Percentiles rank a stretch among this genome's conserved stretches.
Evolutionary conservation across 164 flowering plant genomes (phyloP).

Genomic region (Kalanchoe fedtschenkoi): DNA sequence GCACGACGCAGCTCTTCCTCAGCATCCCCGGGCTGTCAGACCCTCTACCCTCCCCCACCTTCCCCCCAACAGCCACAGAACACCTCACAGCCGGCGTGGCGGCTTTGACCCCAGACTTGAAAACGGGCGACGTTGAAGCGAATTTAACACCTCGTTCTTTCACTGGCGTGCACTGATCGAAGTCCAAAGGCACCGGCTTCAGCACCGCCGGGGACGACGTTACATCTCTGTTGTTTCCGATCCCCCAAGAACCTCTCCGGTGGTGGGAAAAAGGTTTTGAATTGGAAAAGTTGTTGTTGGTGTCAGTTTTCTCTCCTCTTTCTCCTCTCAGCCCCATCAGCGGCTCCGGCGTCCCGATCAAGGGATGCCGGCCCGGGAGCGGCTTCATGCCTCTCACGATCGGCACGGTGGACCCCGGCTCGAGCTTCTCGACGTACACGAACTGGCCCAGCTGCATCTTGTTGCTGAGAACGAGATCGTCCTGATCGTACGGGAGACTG

Average conservation of each 20-base stretch:
- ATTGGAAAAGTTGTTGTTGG: slow-evolving; percentile 5
- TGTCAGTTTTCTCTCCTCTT: slow-evolving; percentile 34
- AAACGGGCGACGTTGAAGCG: slow-evolving; percentile 33
- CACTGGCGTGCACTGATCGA: slow-evolving; percentile 62
- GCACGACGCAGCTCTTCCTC: slow-evolving; percentile 53
- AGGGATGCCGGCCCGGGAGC: slow-evolving; percentile 83
- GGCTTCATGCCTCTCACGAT: slow-evolving; percentile 65
- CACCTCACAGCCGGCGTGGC: slow-evolving; percentile 24
- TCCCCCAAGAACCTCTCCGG: slow-evolving; percentile 74
- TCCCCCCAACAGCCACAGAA: slow-evolving; percentile 53
- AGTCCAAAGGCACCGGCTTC: slow-evolving; percentile 61
- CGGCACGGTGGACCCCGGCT: slow-evolving; percentile 91
- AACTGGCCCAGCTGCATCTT: slow-evolving; percentile 92
- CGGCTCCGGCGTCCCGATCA: slow-evolving; percentile 87
- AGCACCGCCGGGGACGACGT: slow-evolving; percentile 34
- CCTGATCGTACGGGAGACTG: slow-evolving; percentile 71
- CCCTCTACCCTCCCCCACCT: slow-evolving; percentile 38
- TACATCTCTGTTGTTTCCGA: slow-evolving; percentile 19
- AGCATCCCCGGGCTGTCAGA: slow-evolving; percentile 39
- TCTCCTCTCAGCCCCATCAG: slow-evolving; percentile 58
- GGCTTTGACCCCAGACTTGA: slow-evolving; percentile 38
- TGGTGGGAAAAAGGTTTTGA: slow-evolving; percentile 12
- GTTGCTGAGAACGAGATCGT: slow-evolving; percentile 84
- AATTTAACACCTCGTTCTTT: slow-evolving; percentile 21
- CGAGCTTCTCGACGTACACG: slow-evolving; percentile 70